phyloP scores from a whole-genome alignment of 805 yeast genomes.

The Metschnikowia baotianmanensis region DNA sequence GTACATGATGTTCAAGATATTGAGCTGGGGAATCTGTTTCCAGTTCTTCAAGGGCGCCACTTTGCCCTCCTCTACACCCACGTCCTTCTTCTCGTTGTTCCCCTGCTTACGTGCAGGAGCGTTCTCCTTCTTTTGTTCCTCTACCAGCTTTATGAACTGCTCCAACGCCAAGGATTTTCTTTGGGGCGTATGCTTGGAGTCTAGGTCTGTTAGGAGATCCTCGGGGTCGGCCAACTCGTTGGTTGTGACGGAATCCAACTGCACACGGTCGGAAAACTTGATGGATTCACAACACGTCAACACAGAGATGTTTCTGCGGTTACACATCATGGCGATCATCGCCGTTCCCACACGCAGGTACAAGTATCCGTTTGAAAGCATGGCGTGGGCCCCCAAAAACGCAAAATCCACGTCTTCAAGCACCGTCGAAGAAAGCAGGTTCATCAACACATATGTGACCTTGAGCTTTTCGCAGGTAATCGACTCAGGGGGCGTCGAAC shows the following conservation, averaged over 20 bases:
- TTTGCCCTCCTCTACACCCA: slow-evolving; percentile 19
- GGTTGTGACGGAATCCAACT: slow-evolving; percentile 90
- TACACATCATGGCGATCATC: slow-evolving; percentile 86
- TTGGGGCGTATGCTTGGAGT: slow-evolving; percentile 51
- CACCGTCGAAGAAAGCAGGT: slow-evolving; percentile 69
- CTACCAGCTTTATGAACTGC: slow-evolving; percentile 50
- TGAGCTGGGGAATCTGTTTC: slow-evolving; percentile 61
- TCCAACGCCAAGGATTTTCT: slow-evolving; percentile 64
- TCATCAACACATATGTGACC: slow-evolving; percentile 75
- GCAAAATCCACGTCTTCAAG: slow-evolving; percentile 87
- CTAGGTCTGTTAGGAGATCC: slow-evolving; percentile 53
- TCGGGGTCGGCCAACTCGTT: slow-evolving; percentile 86
- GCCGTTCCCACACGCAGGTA: slow-evolving; percentile 96
- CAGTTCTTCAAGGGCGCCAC: slow-evolving; percentile 53
- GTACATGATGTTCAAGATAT: slow-evolving; percentile 80
- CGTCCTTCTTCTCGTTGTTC: slow-evolving; percentile 23
- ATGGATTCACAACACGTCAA: slow-evolving; percentile 93
- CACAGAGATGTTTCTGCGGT: slow-evolving; percentile 86
- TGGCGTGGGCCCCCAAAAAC: slow-evolving; percentile 94
- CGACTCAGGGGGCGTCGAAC: slow-evolving; percentile 16
- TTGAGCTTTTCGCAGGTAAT: slow-evolving; percentile 57
- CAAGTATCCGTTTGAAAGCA: slow-evolving; percentile 90
- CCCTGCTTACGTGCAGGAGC: slow-evolving; percentile 27
- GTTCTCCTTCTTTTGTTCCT: slow-evolving; percentile 31
- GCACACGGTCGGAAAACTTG: slow-evolving; percentile 93